Evolutionary conservation across 2,329 filamentous ascomycete species (phyloP).

Genomic region (Trichothecium roseum): DNA sequence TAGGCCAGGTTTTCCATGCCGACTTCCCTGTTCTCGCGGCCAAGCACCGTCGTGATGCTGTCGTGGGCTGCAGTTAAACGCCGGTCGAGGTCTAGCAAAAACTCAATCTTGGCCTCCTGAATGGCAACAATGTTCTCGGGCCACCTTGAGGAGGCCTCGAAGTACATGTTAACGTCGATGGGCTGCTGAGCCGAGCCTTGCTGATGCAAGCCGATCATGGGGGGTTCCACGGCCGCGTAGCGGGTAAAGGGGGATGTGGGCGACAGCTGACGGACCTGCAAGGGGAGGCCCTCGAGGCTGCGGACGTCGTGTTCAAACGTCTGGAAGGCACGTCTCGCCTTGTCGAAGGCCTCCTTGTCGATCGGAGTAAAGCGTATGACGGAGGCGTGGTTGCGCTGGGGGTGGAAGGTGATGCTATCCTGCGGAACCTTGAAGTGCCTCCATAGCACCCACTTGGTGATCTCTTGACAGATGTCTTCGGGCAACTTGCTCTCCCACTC

Average conservation of each 20-base stretch:
- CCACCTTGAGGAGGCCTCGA: constrained; percentile 89
- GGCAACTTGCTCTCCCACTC: constrained; percentile 64
- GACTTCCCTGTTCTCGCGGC: constrained; percentile 64
- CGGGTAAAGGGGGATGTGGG: constrained; percentile 64
- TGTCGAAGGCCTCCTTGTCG: constrained; percentile 53
- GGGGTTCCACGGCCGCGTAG: constrained; percentile 50
- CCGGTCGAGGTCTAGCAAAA: constrained; percentile 66
- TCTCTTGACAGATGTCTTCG: constrained; percentile 65
- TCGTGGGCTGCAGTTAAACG: constrained; percentile 54
- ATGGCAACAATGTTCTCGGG: constrained; percentile 86
- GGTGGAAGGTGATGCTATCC: constrained; percentile 40
- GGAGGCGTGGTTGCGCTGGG: constrained; percentile 34
- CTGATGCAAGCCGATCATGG: constrained; percentile 27
- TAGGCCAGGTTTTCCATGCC: constrained; percentile 69
- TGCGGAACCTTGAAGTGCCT: constrained; percentile 56
- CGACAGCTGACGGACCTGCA: constrained; percentile 75
- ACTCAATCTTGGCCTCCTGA: constrained; percentile 87
- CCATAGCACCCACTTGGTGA: constrained; percentile 60
- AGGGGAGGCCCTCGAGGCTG: constrained; percentile 68
- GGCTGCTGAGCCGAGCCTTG: constrained; percentile 35
- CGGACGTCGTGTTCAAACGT: constrained; percentile 69
- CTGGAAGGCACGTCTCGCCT: constrained; percentile 58
- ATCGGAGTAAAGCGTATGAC: constrained; percentile 34
- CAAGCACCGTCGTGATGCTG: constrained; percentile 57
- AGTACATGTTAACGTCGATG: constrained; percentile 75